phyloP scores from a whole-genome alignment of 1,139 yeast genomes.

The Nakaseomyces kungkrabaensis region DNA sequence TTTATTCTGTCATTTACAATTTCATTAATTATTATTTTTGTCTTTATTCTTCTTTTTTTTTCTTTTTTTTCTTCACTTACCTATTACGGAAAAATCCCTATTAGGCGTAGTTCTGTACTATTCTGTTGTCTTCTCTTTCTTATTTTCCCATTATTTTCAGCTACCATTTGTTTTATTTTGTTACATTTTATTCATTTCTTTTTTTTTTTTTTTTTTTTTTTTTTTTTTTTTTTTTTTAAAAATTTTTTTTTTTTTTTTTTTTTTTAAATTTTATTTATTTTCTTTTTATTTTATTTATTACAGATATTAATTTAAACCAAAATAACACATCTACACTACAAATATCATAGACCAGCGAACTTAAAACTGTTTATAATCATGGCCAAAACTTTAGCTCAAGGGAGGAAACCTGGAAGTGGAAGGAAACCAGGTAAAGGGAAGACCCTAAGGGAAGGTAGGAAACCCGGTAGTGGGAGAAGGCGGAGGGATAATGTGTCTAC shows the following conservation, averaged over 20 bases:
- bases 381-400: conserved; percentile 35
- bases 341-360: too few species aligned
- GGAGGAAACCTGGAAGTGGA: conserved; percentile 34
- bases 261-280: background rate
- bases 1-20: too few species aligned
- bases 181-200: background rate
- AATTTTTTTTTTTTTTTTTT: conserved; percentile 2
- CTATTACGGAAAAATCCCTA: too few species aligned
- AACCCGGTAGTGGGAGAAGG: conserved; percentile 34
- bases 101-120: too few species aligned
- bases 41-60: too few species aligned
- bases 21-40: too few species aligned
- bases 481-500: conserved; percentile 15
- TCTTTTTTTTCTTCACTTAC: too few species aligned
- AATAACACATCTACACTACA: background rate
- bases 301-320: background rate
- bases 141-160: conserved; percentile 1
- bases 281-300: too few species aligned
- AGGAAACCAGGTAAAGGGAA: conserved; percentile 34
- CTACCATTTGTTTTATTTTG: background rate
- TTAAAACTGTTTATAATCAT: conserved; percentile 9
- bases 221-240: background rate
- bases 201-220: background rate
- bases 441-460: conserved; percentile 33
- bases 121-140: too few species aligned